Conservation (phyloP, 192 early-diverging fungal genomes). For the Lobosporangium transversale region DNA sequence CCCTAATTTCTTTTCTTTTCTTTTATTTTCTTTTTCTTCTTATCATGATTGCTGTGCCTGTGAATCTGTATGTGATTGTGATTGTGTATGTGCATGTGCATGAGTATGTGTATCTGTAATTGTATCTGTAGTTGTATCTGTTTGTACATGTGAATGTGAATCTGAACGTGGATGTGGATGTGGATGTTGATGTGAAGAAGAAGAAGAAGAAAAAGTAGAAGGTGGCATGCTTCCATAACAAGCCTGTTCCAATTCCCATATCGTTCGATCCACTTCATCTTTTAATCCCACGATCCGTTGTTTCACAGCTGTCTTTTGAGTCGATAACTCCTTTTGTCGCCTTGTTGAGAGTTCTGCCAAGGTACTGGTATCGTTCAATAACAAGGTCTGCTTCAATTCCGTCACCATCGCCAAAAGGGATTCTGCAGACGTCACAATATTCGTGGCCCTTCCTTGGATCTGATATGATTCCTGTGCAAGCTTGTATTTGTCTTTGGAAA, state of each 20-base stretch:
- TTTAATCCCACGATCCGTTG: slow-evolving; percentile 50
- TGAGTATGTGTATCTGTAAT: too few relatives aligned
- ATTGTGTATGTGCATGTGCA: too few relatives aligned
- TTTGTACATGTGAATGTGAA: too few relatives aligned
- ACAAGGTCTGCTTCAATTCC: slow-evolving; percentile 60
- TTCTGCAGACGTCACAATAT: slow-evolving; percentile 63
- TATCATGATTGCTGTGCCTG: neutral
- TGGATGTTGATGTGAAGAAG: too few relatives aligned
- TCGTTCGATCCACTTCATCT: slow-evolving; percentile 54
- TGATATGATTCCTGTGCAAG: slow-evolving; percentile 67
- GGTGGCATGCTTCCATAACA: slow-evolving; percentile 35
- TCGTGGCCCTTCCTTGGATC: slow-evolving; percentile 62
- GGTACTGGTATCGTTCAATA: slow-evolving; percentile 62
- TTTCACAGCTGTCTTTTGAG: slow-evolving; percentile 57
- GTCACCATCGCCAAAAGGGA: slow-evolving; percentile 59
- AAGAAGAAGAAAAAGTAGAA: neutral
- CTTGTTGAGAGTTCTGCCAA: slow-evolving; percentile 48
- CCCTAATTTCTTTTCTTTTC: neutral
- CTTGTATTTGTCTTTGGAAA: slow-evolving; percentile 66
- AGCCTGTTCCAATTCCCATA: slow-evolving; percentile 61
- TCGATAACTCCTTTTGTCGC: slow-evolving; percentile 47
- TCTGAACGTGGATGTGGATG: too few relatives aligned
- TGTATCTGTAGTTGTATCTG: too few relatives aligned
- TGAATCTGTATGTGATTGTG: too few relatives aligned
- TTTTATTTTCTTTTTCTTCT: neutral